Conservation (phyloP, 116 monocot genomes). For the Posidonia oceanica region DNA sequence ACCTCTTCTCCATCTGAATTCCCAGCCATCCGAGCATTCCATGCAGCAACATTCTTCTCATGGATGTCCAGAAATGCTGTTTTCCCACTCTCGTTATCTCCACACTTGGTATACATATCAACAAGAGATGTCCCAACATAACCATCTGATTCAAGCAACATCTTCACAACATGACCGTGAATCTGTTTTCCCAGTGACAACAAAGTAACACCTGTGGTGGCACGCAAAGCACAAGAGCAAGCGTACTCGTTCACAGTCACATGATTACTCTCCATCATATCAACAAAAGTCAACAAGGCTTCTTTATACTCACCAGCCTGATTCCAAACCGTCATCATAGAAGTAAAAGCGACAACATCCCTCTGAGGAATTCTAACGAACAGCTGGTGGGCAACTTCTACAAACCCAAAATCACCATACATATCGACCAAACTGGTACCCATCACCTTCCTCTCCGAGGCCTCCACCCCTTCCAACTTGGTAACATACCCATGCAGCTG, state of each 20-base stretch:
- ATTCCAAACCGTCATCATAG: constrained; percentile 23
- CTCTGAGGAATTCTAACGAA: constrained; percentile 31
- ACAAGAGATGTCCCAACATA: constrained; percentile 46
- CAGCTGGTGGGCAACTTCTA: constrained; percentile 14
- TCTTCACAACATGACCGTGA: constrained; percentile 31
- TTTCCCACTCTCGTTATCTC: constrained; percentile 20
- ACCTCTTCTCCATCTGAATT: constrained; percentile 14
- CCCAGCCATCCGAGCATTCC: constrained; percentile 44
- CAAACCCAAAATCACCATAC: constrained; percentile 5
- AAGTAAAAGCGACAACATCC: constrained; percentile 29
- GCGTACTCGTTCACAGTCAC: constrained; percentile 18
- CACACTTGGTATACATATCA: constrained; percentile 40
- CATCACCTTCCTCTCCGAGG: constrained; percentile 12
- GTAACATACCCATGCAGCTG: constrained; percentile 30
- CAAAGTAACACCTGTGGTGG: constrained; percentile 12
- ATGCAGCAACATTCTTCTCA: constrained; percentile 33
- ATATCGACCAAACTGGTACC: constrained; percentile 24
- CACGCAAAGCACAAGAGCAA: constrained; percentile 26
- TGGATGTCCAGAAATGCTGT: constrained; percentile 22
- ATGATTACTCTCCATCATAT: constrained; percentile 10
- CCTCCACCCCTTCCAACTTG: constrained; percentile 8
- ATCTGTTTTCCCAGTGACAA: constrained; percentile 23
- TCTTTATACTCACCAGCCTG: constrained; percentile 10
- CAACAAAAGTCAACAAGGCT: constrained; percentile 15
- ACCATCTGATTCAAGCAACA: constrained; percentile 20